Evolutionary conservation across 2,329 filamentous ascomycete genomes (phyloP).

Genomic region (Lachnum nothofagi): DNA sequence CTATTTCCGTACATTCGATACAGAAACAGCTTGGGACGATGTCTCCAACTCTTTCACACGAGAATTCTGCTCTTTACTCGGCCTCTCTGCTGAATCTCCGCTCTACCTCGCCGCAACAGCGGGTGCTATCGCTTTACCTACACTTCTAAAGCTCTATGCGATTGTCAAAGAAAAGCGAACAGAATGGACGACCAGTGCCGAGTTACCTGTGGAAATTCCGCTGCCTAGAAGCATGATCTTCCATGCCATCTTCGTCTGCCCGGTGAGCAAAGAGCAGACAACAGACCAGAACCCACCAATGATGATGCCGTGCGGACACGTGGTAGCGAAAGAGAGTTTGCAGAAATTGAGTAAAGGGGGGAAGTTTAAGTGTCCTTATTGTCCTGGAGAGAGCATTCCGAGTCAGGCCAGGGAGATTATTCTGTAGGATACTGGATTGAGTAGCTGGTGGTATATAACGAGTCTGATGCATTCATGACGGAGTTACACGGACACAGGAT

Average conservation of each 20-base stretch:
- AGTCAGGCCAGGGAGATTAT: conserved; percentile 56
- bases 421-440: conserved; percentile 19
- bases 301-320: conserved; percentile 94
- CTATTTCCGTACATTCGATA: conserved; percentile 73
- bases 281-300: conserved; percentile 91
- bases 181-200: conserved; percentile 89
- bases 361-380: conserved; percentile 94
- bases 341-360: conserved; percentile 72
- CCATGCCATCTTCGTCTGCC: conserved; percentile 96
- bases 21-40: conserved; percentile 71
- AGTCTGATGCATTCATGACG: neutral
- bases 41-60: conserved; percentile 82
- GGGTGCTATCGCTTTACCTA: conserved; percentile 84
- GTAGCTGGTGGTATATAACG: neutral
- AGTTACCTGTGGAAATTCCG: conserved; percentile 73
- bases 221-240: conserved; percentile 62
- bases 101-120: conserved; percentile 90
- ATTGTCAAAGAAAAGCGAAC: conserved; percentile 87
- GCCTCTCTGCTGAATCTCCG: conserved; percentile 84
- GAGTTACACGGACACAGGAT: neutral
- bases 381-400: conserved; percentile 74
- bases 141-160: conserved; percentile 78
- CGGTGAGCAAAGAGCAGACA: conserved; percentile 92
- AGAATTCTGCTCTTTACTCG: conserved; percentile 89
- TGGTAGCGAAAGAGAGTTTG: conserved; percentile 80